These are phyloP conservation scores for Backusella sp. DNA, from an alignment of 192 early-diverging fungal species.

Conservation along the genomic window DNA sequence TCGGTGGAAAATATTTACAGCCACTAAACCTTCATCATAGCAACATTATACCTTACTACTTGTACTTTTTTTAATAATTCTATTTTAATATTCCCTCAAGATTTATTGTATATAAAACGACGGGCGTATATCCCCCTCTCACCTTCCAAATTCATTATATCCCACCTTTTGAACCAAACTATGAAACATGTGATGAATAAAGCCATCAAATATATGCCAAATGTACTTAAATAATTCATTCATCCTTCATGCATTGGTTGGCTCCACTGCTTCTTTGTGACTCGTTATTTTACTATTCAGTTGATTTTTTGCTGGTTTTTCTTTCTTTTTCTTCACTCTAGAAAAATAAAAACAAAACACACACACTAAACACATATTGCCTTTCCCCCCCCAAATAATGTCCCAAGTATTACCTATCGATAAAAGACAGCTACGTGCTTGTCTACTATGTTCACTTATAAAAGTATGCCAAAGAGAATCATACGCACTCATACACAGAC, in stretches of 20 bases:
- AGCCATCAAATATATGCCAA: background rate
- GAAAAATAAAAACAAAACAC: too few relatives aligned
- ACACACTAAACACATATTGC: background rate
- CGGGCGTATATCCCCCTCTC: background rate
- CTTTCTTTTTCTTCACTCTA: background rate
- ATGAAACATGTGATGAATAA: background rate
- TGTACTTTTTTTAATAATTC: background rate
- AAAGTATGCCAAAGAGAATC: constrained; percentile 44
- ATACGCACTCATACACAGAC: background rate
- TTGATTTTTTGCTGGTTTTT: background rate
- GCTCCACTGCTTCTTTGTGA: too few relatives aligned
- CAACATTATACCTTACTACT: background rate
- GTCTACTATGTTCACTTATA: constrained; percentile 77
- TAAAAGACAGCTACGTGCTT: constrained; percentile 74
- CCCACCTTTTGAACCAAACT: background rate
- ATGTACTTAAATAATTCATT: background rate
- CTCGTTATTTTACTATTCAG: too few relatives aligned
- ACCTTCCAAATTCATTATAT: background rate
- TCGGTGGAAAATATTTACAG: constrained; percentile 29
- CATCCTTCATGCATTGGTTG: too few relatives aligned
- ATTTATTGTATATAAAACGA: background rate
- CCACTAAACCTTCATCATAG: constrained; percentile 18
- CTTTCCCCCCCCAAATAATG: constrained; percentile 12
- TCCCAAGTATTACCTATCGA: constrained; percentile 51
- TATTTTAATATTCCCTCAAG: background rate